Evolutionary conservation across 1,284 basidiomycete genomes (phyloP).

Genomic region (Ganoderma leucocontextum): DNA sequence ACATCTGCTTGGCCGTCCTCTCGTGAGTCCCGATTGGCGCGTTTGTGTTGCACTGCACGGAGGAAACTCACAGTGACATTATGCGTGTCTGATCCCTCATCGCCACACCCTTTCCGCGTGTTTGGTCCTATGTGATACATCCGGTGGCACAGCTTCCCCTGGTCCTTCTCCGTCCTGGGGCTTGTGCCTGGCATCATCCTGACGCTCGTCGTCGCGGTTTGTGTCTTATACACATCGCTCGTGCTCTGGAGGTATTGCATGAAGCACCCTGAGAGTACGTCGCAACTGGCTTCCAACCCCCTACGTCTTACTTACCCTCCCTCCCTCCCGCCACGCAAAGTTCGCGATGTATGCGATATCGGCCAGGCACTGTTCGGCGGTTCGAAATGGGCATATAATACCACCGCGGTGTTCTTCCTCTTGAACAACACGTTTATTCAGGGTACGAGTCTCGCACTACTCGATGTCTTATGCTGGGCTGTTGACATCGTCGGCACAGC

Average conservation of each 20-base stretch:
- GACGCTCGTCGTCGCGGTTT: constrained; percentile 49
- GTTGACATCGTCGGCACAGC: constrained; percentile 34
- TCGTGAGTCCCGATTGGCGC: constrained; percentile 42
- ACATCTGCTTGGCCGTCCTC: constrained; percentile 59
- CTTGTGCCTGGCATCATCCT: constrained; percentile 58
- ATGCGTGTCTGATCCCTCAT: background rate
- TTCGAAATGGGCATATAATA: constrained; percentile 55
- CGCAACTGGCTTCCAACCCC: background rate
- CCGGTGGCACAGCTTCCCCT: background rate
- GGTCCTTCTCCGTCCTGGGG: constrained; percentile 64
- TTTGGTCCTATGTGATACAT: constrained; percentile 6
- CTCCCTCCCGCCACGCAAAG: background rate
- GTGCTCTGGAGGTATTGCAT: constrained; percentile 67
- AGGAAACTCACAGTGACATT: background rate
- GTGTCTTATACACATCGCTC: constrained; percentile 52
- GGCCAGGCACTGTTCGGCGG: constrained; percentile 61
- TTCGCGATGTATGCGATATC: constrained; percentile 72
- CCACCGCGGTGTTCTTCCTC: constrained; percentile 56
- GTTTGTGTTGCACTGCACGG: constrained; percentile 3
- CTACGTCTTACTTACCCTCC: background rate
- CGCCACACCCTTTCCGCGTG: background rate
- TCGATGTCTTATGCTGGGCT: background rate
- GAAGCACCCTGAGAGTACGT: constrained; percentile 55
- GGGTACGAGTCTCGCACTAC: constrained; percentile 27
- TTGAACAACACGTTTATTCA: constrained; percentile 60